phyloP scores from a whole-genome alignment of 192 early-diverging fungal genomes.

The Coemansia sp. region DNA sequence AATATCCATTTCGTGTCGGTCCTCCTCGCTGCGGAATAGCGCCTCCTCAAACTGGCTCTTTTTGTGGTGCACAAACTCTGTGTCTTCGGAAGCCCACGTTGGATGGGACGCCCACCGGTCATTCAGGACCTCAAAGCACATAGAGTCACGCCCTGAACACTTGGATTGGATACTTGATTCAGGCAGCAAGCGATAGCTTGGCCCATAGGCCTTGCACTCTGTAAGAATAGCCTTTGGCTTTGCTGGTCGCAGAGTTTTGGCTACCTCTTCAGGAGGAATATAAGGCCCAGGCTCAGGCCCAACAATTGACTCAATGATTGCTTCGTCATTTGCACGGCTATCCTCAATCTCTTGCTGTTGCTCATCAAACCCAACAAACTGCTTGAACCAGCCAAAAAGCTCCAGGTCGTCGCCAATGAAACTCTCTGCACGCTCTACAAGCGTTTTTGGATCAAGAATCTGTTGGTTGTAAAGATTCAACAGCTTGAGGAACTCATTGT shows the following conservation, averaged over 20 bases:
- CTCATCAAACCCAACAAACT: slow-evolving; percentile 58
- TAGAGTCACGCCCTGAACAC: slow-evolving; percentile 92
- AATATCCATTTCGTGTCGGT: slow-evolving; percentile 96
- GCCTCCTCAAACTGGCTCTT: slow-evolving; percentile 93
- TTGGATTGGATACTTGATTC: slow-evolving; percentile 49
- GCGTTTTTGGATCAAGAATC: slow-evolving; percentile 79
- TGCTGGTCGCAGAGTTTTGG: slow-evolving; percentile 47
- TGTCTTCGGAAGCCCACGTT: slow-evolving; percentile 88
- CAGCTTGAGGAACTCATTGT: slow-evolving; percentile 96
- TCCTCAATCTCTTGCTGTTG: slow-evolving; percentile 46
- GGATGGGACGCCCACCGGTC: slow-evolving; percentile 95
- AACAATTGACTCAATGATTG: slow-evolving; percentile 37
- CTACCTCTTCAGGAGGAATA: slow-evolving; percentile 45
- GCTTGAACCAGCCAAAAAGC: slow-evolving; percentile 95
- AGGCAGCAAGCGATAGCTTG: slow-evolving; percentile 57
- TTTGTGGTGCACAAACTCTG: slow-evolving; percentile 85
- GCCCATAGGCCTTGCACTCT: slow-evolving; percentile 44
- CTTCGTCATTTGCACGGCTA: slow-evolving; percentile 47
- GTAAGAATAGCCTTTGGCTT: slow-evolving; percentile 33
- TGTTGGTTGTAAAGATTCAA: slow-evolving; percentile 94
- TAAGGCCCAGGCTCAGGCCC: slow-evolving; percentile 42
- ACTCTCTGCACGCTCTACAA: slow-evolving; percentile 83
- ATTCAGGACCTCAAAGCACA: slow-evolving; percentile 94
- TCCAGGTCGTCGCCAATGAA: slow-evolving; percentile 84
- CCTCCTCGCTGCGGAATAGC: slow-evolving; percentile 95